Evolutionary conservation across 2,329 filamentous ascomycete species (phyloP).

Genomic region (Cadophora gregata): DNA sequence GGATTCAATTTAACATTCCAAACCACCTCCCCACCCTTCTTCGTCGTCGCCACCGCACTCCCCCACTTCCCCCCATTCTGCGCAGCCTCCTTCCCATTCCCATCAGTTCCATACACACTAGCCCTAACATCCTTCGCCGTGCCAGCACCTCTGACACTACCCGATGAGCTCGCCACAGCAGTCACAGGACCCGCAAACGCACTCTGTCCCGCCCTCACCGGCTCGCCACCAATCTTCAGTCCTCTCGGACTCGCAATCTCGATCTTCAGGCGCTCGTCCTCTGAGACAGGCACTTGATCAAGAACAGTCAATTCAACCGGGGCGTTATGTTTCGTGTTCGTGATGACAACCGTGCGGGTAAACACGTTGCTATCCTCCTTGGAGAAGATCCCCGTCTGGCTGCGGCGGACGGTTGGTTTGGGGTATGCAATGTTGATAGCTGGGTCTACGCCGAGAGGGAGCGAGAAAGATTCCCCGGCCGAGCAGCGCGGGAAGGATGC

Average conservation of each 20-base stretch:
- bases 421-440: constrained; percentile 60
- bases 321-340: constrained; percentile 54
- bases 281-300: constrained; percentile 66
- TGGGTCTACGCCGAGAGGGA: constrained; percentile 66
- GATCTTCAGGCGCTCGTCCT: constrained; percentile 63
- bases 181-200: constrained; percentile 13
- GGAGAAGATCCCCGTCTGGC: constrained; percentile 57
- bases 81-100: constrained; percentile 40
- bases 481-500: constrained; percentile 60
- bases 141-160: constrained; percentile 27
- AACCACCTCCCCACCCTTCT: constrained; percentile 61
- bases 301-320: constrained; percentile 56
- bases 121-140: constrained; percentile 31
- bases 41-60: constrained; percentile 57
- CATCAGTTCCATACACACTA: constrained; percentile 37
- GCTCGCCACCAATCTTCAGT: constrained; percentile 49
- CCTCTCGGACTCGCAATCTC: constrained; percentile 57
- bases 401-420: constrained; percentile 59
- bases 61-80: constrained; percentile 53
- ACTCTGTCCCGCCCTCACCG: constrained; percentile 46
- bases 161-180: not conserved
- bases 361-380: constrained; percentile 60
- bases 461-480: constrained; percentile 57
- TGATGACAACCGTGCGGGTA: constrained; percentile 54
- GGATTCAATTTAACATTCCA: constrained; percentile 65